These are phyloP conservation scores for Metschnikowia lachancei DNA, from an alignment of 805 yeast species.

Conservation along the genomic window DNA sequence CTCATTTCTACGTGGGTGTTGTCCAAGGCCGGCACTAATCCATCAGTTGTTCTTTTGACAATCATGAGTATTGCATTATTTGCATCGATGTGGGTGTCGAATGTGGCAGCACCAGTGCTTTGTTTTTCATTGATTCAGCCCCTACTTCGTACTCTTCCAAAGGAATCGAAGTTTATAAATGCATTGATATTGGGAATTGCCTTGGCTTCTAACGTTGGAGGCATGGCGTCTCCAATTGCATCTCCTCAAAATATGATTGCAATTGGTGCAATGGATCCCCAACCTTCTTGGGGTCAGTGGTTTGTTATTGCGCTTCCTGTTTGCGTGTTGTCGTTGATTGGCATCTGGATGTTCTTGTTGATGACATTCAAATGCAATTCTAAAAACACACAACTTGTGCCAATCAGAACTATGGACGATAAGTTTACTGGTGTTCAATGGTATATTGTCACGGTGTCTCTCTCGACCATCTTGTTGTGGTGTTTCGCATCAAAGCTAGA, in stretches of 20 bases:
- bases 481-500: slow-evolving; percentile 45
- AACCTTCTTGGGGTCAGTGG: slow-evolving; percentile 58
- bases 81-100: slow-evolving; percentile 57
- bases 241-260: slow-evolving; percentile 57
- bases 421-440: slow-evolving; percentile 45
- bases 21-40: slow-evolving; percentile 50
- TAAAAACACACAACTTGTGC: slow-evolving; percentile 47
- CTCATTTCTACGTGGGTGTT: slow-evolving; percentile 49
- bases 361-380: slow-evolving; percentile 50
- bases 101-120: slow-evolving; percentile 55
- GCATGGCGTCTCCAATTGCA: slow-evolving; percentile 55
- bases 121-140: slow-evolving; percentile 52
- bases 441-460: slow-evolving; percentile 40
- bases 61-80: slow-evolving; percentile 52
- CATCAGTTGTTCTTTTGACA: slow-evolving; percentile 46
- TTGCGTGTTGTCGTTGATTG: slow-evolving; percentile 38
- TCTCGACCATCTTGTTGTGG: slow-evolving; percentile 48
- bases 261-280: slow-evolving; percentile 50
- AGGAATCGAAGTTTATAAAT: slow-evolving; percentile 38
- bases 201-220: slow-evolving; percentile 51
- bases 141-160: slow-evolving; percentile 40
- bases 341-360: slow-evolving; percentile 51
- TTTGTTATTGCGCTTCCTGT: slow-evolving; percentile 51
- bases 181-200: slow-evolving; percentile 49
- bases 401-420: slow-evolving; percentile 47